These are phyloP conservation scores for Agrocybe praecox DNA, from an alignment of 768 basidiomycete species.

Conservation along the genomic window DNA sequence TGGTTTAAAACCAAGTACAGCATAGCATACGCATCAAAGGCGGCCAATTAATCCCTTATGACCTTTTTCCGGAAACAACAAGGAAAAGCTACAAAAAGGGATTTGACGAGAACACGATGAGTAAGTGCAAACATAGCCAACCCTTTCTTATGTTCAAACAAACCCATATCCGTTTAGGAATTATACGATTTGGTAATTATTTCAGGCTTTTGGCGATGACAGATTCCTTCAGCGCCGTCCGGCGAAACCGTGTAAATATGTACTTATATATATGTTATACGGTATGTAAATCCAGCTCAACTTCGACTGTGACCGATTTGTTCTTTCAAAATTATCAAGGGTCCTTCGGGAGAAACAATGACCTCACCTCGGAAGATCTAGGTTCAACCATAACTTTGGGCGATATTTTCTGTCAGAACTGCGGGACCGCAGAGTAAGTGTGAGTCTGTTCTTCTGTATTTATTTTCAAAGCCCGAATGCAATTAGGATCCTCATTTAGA, in stretches of 20 bases:
- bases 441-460: neutral
- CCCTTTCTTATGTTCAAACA: no score
- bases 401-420: neutral
- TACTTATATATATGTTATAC: no score
- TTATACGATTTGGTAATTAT: neutral
- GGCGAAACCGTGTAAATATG: no score
- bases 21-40: neutral
- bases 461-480: neutral
- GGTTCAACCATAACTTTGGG: neutral
- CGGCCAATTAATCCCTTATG: neutral
- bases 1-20: neutral
- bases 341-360: no score
- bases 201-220: neutral
- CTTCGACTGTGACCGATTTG: no score
- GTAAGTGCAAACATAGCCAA: no score
- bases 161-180: neutral
- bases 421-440: neutral
- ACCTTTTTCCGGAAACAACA: neutral
- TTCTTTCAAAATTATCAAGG: no score
- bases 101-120: no score
- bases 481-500: slow-evolving; percentile 7
- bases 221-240: neutral
- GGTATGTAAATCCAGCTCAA: no score
- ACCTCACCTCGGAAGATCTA: no score
- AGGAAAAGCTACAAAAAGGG: neutral